Base-by-base conservation (phyloP, 1,139 yeast genomes). In the Starmera stellimalicola region DNA sequence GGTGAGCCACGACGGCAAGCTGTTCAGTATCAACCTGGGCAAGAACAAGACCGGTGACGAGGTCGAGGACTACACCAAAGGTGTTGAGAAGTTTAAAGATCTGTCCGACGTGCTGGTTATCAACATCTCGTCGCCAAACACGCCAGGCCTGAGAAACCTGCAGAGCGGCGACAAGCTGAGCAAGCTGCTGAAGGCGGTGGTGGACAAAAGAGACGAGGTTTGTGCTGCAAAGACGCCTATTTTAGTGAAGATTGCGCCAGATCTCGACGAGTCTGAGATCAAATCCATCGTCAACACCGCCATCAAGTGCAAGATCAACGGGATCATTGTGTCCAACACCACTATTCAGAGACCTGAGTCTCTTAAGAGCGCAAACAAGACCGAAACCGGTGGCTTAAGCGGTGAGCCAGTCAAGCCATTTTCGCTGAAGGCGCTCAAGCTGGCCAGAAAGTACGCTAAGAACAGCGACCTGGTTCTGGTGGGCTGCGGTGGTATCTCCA, bases 81-180 rank as follows among this genome's bases (percentile, higher is more conserved):
- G 98, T 38, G 94, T 91, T 26, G 72, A 73, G 39, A 65, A 79
- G 36, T 73, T 88, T 46, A 94, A 94, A 8, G 74, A 78, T 11
- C 77, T 70, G 49, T 95, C 97, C 5, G 97, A 91, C 59, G 88
- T 84, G 6, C 63, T 88, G 38, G 91, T 88, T 26, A 71, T 88
- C 43, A 88, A 88, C 50, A 95, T 88, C n/a, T 85, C 95, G 1
- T 82, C 94, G 32, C 98, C 98, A 40, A 88, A 88, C 54, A 91
- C 97, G 2, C 96, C 97, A 2, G 97, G 97, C 2, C 68, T 88
- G 44, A 73, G 97, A 50, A 85, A 78, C 45, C 68, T 88, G 43
- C 98, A 88, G 60, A 72, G 64, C 40, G 95, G 84, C 48, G 68
- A 67, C 40, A 82, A 80, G 53, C 68, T 88, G 38, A 73, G 85